Percentiles rank a stretch among this genome's conserved stretches.
phyloP scores from a whole-genome alignment of 2,329 filamentous ascomycete genomes.

The Colletotrichum trifolii region DNA sequence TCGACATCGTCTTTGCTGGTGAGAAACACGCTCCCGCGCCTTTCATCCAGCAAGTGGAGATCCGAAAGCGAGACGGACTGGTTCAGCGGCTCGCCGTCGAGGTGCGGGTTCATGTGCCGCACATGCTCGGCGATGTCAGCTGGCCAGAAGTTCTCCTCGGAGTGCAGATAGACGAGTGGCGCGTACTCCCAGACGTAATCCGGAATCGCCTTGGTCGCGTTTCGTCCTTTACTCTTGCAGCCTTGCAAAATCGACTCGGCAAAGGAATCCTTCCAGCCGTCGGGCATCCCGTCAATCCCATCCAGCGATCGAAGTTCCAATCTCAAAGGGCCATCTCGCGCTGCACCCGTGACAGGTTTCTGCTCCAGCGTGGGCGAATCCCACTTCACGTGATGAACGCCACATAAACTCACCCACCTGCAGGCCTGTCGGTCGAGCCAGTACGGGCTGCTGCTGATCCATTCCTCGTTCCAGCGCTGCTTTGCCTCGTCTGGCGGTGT shows the following conservation, averaged over 20 bases:
- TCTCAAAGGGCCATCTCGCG: constrained; percentile 41
- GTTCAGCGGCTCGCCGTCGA: constrained; percentile 71
- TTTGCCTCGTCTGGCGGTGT: constrained; percentile 71
- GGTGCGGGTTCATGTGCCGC: constrained; percentile 75
- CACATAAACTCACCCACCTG: constrained; percentile 83
- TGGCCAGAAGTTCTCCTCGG: constrained; percentile 89
- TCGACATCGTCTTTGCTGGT: constrained; percentile 91
- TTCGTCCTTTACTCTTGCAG: constrained; percentile 28
- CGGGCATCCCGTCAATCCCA: constrained; percentile 38
- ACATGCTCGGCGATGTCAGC: constrained; percentile 87
- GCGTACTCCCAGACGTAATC: constrained; percentile 84
- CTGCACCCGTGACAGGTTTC: constrained; percentile 34
- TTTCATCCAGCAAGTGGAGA: constrained; percentile 75
- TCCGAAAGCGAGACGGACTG: constrained; percentile 66
- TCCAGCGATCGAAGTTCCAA: constrained; percentile 48
- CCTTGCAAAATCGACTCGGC: constrained; percentile 20
- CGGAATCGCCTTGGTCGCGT: constrained; percentile 64
- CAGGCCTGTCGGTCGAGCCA: constrained; percentile 83
- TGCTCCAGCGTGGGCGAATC: constrained; percentile 61
- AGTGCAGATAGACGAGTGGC: constrained; percentile 88
- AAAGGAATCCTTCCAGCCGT: constrained; percentile 39
- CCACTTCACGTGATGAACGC: constrained; percentile 75
- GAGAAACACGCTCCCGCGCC: constrained; percentile 74
- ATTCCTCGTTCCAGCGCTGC: constrained; percentile 70
- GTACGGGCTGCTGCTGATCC: constrained; percentile 77